These are phyloP conservation scores for Saturnispora gosingensis DNA, from an alignment of 805 yeast genomes.

Conservation along the genomic window DNA sequence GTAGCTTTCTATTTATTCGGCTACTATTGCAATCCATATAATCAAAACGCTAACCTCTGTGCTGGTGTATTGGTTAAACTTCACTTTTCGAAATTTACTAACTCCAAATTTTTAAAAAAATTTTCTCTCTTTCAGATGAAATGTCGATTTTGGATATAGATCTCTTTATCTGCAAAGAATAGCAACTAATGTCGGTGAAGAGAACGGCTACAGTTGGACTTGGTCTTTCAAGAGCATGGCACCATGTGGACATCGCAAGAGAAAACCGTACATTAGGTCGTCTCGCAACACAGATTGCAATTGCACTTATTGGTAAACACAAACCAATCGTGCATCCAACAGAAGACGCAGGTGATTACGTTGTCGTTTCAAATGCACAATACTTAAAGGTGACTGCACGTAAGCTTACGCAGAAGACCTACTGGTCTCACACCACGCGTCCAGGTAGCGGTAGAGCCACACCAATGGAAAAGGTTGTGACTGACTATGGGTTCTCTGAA, in stretches of 20 bases:
- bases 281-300: conserved; percentile 80
- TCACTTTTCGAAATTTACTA: background rate
- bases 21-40: no score
- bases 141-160: background rate
- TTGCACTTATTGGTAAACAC: conserved; percentile 90
- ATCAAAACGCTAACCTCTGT: no score
- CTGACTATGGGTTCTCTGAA: conserved; percentile 83
- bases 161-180: background rate
- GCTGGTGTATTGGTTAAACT: background rate
- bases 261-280: conserved; percentile 88
- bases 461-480: conserved; percentile 69
- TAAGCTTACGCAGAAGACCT: conserved; percentile 69
- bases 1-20: no score
- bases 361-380: conserved; percentile 89
- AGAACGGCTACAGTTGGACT: conserved; percentile 32
- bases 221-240: conserved; percentile 80
- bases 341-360: conserved; percentile 91
- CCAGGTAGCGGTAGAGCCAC: conserved; percentile 84
- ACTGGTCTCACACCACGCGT: conserved; percentile 81
- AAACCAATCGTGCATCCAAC: conserved; percentile 79
- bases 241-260: conserved; percentile 81
- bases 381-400: conserved; percentile 77
- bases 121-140: background rate
- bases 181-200: conserved; percentile 35
- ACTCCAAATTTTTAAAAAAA: background rate